Evolutionary conservation across 78 protist genomes (phyloP), one percentile per base, ranked within the genome.

Genomic region (Thecamonas trahens): DNA sequence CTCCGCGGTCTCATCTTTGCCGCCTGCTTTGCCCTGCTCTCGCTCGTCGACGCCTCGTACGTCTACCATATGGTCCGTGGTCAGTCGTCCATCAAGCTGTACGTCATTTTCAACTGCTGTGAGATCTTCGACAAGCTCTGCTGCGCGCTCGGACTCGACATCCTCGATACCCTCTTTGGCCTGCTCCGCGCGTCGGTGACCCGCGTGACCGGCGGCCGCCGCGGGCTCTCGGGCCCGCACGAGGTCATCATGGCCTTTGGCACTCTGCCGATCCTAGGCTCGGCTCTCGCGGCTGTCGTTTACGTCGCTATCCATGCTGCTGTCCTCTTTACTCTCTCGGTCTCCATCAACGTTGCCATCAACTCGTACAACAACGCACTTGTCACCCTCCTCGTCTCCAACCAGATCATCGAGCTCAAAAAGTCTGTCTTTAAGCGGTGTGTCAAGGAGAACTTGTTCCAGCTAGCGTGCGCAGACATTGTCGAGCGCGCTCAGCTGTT

Each of bases 81-180:
- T 7, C 93, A 93, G 72, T 61, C 81, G n/a, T 53, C 68, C n/a
- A 64, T 93, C 73, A 89, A 90, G 73, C 76, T 93, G 34, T 93
- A 93, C 65, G 92, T 90, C 22, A 80, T 90, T 49, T 90, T 53
- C 79, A 84, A 89, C 71, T 84, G 28, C 54, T 83, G 9, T 4
- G 24, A 31, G 57, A 24, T 84, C 14, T 63, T 89, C 72, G 93
- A 84, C 70, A 75, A 69, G 67, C 63, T 85, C 9, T 84, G 83
- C 58, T 40, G 82, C 32, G 61, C 88, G 26, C 61, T 89, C 32
- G 94, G 94, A 3, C 96, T 84, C 52, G 95, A 92, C 62, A 52
- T 84, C 18, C 65, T 92, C 40, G 92, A 88, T 26, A 26, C 87
- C 14, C 69, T 90, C 49, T 86, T 44, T 69, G 68, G 71, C 29